Evolutionary conservation across 768 basidiomycete species (phyloP), one percentile per base, ranked within the genome.

Genomic region (Dacryopinax spathularia): DNA sequence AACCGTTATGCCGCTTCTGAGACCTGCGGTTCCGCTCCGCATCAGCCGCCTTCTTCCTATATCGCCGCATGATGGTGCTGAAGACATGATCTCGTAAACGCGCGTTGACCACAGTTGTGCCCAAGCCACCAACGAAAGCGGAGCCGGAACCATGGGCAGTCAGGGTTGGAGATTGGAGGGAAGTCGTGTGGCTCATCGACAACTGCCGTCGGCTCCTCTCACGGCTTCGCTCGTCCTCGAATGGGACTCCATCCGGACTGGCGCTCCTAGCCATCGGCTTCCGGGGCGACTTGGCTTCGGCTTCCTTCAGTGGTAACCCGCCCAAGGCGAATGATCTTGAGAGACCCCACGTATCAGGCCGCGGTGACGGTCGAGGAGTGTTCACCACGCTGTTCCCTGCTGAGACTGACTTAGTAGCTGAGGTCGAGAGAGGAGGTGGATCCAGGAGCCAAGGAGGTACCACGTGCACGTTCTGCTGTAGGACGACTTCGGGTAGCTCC

Each of bases 61-160:
- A 82, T 64, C 89, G 80, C 59, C 85, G 84, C 66, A 97, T 77
- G 33, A 98, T 84, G 18, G 89, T 88, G 65, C 84, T 88, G 72
- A 99, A 95, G 48, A 99, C 91, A 68, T 95, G 92, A 70, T 98
- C 93, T 74, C 93, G 94, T 64, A 99, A 77, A 72, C 84, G 89
- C 36, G 88, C 91, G 73, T 99, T 98, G 65, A 97, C 93, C 62
- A 86, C 82, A 4, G 96, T 98, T 15, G 89, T 91, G 1, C 95
- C 95, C 1, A 87, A 89, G 2, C 94, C 95, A 34, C 88, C 90
- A 68, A 92, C 92, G 78, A 81, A 82, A 29, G 25, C 10, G 9
- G 25, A 29, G 3, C 48, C 25, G 25, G 12, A 29, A 20, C 25
- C 31, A 15, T 13, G 22, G 13, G 25, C 29, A 22, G 25, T 22